Percentiles rank a stretch among this genome's conserved stretches.
These are phyloP conservation scores for Trametes pubescens DNA, from an alignment of 1,284 basidiomycete genomes.

Conservation along the genomic window DNA sequence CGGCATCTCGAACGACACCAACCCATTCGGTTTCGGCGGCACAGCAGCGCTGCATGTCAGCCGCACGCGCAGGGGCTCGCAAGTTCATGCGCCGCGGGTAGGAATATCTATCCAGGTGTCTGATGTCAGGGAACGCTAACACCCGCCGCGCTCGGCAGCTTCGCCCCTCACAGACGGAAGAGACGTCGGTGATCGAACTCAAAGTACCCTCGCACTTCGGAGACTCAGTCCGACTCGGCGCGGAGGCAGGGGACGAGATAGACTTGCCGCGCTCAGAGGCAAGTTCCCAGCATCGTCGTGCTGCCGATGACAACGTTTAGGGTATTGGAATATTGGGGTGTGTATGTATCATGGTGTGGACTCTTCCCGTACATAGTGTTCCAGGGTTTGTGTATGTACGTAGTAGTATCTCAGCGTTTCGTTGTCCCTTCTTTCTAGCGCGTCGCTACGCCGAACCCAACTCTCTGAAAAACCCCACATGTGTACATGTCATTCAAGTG, in stretches of 20 bases:
- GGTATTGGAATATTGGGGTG: not conserved
- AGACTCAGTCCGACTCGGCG: not conserved
- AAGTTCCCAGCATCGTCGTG: not conserved
- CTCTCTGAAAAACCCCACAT: too few species aligned
- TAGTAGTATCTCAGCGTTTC: too few species aligned
- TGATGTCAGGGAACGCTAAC: not conserved
- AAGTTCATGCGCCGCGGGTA: not conserved
- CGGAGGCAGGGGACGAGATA: not conserved
- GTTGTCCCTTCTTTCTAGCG: too few species aligned
- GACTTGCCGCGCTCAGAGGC: not conserved
- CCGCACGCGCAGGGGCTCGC: not conserved
- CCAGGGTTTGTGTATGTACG: slow-evolving; percentile 21
- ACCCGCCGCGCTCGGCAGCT: not conserved
- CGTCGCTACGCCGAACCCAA: too few species aligned
- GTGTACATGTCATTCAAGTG: too few species aligned
- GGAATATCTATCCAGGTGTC: not conserved
- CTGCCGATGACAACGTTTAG: not conserved
- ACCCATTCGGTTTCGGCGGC: not conserved
- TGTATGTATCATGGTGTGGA: not conserved
- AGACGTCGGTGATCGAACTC: not conserved
- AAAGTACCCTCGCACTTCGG: not conserved
- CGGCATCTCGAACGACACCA: not conserved
- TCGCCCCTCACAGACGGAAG: not conserved
- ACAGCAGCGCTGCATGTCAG: not conserved
- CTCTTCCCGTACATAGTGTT: not conserved